These are phyloP conservation scores for Beauveria sp. DNA, from an alignment of 2,329 filamentous ascomycete genomes.

Conservation along the genomic window DNA sequence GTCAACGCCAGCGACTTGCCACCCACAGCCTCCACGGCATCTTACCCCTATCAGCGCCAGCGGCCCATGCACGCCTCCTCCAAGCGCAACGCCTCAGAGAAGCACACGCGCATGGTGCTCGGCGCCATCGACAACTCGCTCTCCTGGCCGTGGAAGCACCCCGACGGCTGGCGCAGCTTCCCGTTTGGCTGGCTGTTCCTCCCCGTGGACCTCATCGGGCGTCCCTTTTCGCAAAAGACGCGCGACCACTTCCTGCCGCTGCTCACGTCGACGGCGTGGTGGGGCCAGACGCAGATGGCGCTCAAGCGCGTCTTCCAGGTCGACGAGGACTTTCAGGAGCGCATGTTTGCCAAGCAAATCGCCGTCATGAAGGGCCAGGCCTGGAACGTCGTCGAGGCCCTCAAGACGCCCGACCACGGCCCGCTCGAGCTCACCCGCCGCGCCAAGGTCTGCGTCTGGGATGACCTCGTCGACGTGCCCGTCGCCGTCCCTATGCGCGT, in stretches of 20 bases:
- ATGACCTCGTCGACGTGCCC: slow-evolving; percentile 92
- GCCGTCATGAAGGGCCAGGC: slow-evolving; percentile 99
- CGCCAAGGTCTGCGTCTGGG: slow-evolving; percentile 92
- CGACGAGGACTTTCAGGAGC: slow-evolving; percentile 93
- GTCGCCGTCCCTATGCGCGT: slow-evolving; percentile 84
- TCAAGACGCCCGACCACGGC: slow-evolving; percentile 87
- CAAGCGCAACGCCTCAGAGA: slow-evolving; percentile 36
- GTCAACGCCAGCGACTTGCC: slow-evolving; percentile 43
- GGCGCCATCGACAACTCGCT: slow-evolving; percentile 97
- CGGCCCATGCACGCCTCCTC: slow-evolving; percentile 75
- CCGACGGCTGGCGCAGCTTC: slow-evolving; percentile 87
- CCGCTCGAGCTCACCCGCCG: slow-evolving; percentile 87
- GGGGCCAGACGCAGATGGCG: slow-evolving; percentile 85
- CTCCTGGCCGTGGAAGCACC: slow-evolving; percentile 99
- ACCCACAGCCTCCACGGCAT: slow-evolving; percentile 32
- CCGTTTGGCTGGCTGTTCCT: slow-evolving; percentile 98
- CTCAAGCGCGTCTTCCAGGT: slow-evolving; percentile 82
- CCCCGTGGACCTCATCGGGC: slow-evolving; percentile 89
- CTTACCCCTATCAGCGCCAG: slow-evolving; percentile 66
- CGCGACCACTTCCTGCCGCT: slow-evolving; percentile 93
- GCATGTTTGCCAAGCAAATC: slow-evolving; percentile 98
- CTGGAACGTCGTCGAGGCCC: slow-evolving; percentile 97
- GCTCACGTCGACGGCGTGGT: slow-evolving; percentile 91
- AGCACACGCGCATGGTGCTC: slow-evolving; percentile 58
- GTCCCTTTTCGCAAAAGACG: slow-evolving; percentile 91